Conservation (phyloP, 2,329 filamentous ascomycete genomes). For the Thelonectria rubi region DNA sequence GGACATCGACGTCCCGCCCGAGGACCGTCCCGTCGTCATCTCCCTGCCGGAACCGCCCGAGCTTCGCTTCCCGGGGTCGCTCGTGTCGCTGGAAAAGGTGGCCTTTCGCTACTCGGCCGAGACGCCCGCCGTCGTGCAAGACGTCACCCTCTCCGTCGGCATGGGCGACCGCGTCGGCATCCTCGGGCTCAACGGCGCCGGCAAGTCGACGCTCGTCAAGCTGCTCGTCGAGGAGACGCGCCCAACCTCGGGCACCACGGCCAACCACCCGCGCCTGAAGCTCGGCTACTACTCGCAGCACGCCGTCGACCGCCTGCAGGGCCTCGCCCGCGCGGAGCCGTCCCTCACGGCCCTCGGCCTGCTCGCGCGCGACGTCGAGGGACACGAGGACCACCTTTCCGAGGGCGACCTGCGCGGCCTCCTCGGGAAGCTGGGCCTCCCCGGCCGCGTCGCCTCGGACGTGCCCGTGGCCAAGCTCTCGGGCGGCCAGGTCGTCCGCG, state of each 20-base stretch:
- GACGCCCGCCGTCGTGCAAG: conserved; percentile 60
- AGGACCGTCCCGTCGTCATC: conserved; percentile 67
- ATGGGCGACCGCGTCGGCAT: conserved; percentile 79
- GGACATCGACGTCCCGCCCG: conserved; percentile 76
- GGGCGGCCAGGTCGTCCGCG: conserved; percentile 77
- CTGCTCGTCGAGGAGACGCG: conserved; percentile 69
- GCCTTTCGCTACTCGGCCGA: conserved; percentile 68
- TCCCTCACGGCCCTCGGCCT: conserved; percentile 72
- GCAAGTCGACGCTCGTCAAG: conserved; percentile 81
- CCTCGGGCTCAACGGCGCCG: conserved; percentile 81
- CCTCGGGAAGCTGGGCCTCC: conserved; percentile 74
- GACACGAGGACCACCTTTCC: conserved; percentile 51
- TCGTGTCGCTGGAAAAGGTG: conserved; percentile 76
- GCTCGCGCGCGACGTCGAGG: conserved; percentile 63
- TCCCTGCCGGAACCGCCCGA: conserved; percentile 71
- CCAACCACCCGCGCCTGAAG: conserved; percentile 73
- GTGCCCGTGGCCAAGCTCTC: conserved; percentile 78
- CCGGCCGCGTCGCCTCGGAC: conserved; percentile 75
- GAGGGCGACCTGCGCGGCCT: conserved; percentile 76
- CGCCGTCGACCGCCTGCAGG: conserved; percentile 74
- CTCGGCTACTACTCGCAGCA: conserved; percentile 84
- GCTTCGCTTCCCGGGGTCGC: conserved; percentile 76
- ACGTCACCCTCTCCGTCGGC: conserved; percentile 74
- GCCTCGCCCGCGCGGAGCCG: conserved; percentile 58
- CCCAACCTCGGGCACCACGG: conserved; percentile 69